Evolutionary conservation across 1,139 yeast genomes (phyloP).

Genomic region (Candida mesenterica): DNA sequence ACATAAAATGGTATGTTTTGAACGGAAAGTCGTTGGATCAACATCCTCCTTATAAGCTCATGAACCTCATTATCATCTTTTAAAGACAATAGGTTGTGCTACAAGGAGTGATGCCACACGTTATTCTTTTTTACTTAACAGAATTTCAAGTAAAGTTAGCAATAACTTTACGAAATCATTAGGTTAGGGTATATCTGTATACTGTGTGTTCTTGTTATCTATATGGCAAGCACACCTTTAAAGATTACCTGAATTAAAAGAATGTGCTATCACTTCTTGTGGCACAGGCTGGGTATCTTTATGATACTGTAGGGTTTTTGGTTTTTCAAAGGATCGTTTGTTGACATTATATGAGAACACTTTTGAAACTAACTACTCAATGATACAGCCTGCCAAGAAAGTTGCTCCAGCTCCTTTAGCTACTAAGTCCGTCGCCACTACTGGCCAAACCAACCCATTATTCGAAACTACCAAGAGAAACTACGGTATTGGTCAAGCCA

Average conservation of each 20-base stretch:
- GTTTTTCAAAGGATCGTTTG: constrained; percentile 27
- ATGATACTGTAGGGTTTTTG: constrained; percentile 42
- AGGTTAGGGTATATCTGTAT: background rate
- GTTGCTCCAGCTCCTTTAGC: constrained; percentile 53
- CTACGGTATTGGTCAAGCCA: constrained; percentile 93
- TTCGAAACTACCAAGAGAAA: constrained; percentile 85
- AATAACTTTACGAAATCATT: constrained; percentile 1
- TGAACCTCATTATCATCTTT: constrained; percentile 15
- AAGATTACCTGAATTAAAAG: constrained; percentile 9
- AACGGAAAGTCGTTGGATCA: constrained; percentile 24
- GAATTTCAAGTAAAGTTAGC: background rate
- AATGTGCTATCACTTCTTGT: constrained; percentile 37
- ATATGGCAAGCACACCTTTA: no score
- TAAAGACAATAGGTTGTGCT: constrained; percentile 28
- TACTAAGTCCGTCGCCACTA: constrained; percentile 31
- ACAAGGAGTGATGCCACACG: constrained; percentile 34
- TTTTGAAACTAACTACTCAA: constrained; percentile 51
- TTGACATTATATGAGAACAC: constrained; percentile 31
- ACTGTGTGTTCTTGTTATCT: background rate
- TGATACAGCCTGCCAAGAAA: constrained; percentile 62
- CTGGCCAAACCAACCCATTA: constrained; percentile 52
- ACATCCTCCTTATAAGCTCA: constrained; percentile 26
- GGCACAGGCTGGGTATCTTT: constrained; percentile 48
- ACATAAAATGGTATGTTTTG: constrained; percentile 30
- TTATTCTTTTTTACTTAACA: constrained; percentile 11